phyloP scores from a whole-genome alignment of 2,329 filamentous ascomycete genomes.

The Penicillium concentricum region DNA sequence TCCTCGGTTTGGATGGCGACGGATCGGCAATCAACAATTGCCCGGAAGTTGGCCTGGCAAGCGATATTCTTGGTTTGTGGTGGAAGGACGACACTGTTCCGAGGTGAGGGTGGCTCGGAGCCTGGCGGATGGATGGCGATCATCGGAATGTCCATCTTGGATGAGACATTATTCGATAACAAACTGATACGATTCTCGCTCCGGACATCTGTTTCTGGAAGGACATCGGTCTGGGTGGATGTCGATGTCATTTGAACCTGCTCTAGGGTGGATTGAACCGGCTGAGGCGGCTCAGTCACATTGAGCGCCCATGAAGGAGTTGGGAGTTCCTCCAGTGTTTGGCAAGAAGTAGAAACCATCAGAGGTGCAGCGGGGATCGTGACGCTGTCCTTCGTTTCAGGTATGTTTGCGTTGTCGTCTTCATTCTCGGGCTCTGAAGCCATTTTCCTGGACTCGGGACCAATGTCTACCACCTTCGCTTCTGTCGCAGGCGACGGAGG shows the following conservation, averaged over 20 bases:
- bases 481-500: slow-evolving; percentile 64
- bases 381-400: slow-evolving; percentile 26
- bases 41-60: slow-evolving; percentile 69
- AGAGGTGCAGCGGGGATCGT: slow-evolving; percentile 34
- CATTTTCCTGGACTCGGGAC: slow-evolving; percentile 25
- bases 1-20: slow-evolving; percentile 81
- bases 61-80: slow-evolving; percentile 77
- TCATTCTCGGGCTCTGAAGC: neutral
- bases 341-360: slow-evolving; percentile 45
- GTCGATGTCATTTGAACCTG: slow-evolving; percentile 26
- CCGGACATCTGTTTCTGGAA: slow-evolving; percentile 11
- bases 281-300: slow-evolving; percentile 21
- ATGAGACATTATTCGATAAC: slow-evolving; percentile 14
- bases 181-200: slow-evolving; percentile 12
- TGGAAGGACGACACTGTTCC: slow-evolving; percentile 71
- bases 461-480: slow-evolving; percentile 13
- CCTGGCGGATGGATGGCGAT: slow-evolving; percentile 89
- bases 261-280: slow-evolving; percentile 7
- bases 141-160: slow-evolving; percentile 64
- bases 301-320: slow-evolving; percentile 38
- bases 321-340: slow-evolving; percentile 42
- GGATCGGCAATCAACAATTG: slow-evolving; percentile 50
- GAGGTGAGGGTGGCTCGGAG: slow-evolving; percentile 77
- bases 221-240: slow-evolving; percentile 39
- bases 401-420: neutral